These are phyloP conservation scores for Acidiella bohemica DNA, from an alignment of 495 filamentous ascomycete species.

Conservation along the genomic window DNA sequence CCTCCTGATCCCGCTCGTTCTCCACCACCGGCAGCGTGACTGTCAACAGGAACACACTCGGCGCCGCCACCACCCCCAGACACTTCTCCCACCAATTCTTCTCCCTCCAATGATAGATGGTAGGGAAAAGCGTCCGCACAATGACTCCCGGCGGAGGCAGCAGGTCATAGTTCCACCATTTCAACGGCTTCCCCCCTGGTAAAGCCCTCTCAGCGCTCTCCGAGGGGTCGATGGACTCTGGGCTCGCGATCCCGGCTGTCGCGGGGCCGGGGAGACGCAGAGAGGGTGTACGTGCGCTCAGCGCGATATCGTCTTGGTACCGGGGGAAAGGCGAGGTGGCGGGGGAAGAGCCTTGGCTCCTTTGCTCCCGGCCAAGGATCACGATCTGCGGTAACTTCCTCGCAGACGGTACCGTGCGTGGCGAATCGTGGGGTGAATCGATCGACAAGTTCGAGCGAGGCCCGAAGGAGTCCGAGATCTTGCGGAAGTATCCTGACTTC, in stretches of 20 bases:
- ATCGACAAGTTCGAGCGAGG: neutral
- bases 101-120: slow-evolving; percentile 60
- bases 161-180: slow-evolving; percentile 61
- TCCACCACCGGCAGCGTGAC: slow-evolving; percentile 91
- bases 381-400: slow-evolving; percentile 14
- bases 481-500: neutral
- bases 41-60: slow-evolving; percentile 80
- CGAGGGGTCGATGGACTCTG: slow-evolving; percentile 32
- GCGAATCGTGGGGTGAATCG: slow-evolving; percentile 5
- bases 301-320: slow-evolving; percentile 34
- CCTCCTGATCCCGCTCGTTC: slow-evolving; percentile 39
- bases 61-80: slow-evolving; percentile 65
- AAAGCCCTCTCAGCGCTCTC: slow-evolving; percentile 13
- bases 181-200: slow-evolving; percentile 13
- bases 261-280: slow-evolving; percentile 36
- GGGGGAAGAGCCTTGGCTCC: slow-evolving; percentile 3
- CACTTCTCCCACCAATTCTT: slow-evolving; percentile 67
- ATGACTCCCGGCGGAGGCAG: slow-evolving; percentile 59
- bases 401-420: slow-evolving; percentile 9
- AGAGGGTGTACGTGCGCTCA: slow-evolving; percentile 35
- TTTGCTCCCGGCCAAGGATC: slow-evolving; percentile 8
- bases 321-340: slow-evolving; percentile 36
- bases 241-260: slow-evolving; percentile 39
- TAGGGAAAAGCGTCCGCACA: slow-evolving; percentile 70
- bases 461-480: neutral